Evolutionary conservation across 1,284 basidiomycete genomes (phyloP).

Genomic region (Pisolithus thermaeus): DNA sequence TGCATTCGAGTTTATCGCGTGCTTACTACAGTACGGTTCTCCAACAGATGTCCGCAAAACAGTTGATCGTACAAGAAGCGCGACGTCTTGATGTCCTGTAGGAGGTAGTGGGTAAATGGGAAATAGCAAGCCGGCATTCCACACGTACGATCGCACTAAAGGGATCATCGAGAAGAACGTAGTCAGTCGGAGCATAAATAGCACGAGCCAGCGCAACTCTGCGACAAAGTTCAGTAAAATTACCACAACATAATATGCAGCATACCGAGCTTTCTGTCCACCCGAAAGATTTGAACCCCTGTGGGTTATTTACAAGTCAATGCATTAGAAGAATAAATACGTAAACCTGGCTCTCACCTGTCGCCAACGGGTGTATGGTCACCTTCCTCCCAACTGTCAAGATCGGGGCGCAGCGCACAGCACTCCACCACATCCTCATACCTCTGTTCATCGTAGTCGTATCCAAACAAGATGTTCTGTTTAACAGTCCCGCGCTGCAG

Average conservation of each 20-base stretch:
- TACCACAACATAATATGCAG: neutral
- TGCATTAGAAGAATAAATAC: neutral
- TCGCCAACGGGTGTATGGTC: constrained; percentile 30
- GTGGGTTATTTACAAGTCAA: neutral
- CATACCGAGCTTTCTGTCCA: constrained; percentile 47
- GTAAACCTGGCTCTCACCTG: constrained; percentile 15
- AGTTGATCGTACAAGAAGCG: constrained; percentile 51
- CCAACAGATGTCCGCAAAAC: constrained; percentile 49
- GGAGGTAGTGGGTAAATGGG: neutral
- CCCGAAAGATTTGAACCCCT: constrained; percentile 47
- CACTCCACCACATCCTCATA: constrained; percentile 44
- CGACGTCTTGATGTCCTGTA: constrained; percentile 56
- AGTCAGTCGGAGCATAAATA: constrained; percentile 46
- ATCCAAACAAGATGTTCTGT: constrained; percentile 46
- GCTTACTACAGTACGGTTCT: constrained; percentile 52
- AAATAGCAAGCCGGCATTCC: neutral
- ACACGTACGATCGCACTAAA: constrained; percentile 46
- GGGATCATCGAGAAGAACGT: constrained; percentile 54
- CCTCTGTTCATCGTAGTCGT: constrained; percentile 35
- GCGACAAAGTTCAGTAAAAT: neutral
- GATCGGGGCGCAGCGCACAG: constrained; percentile 61
- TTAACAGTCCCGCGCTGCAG: constrained; percentile 42
- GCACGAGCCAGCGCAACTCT: constrained; percentile 55
- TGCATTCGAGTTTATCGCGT: neutral
- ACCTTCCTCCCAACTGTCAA: constrained; percentile 41